phyloP scores from a whole-genome alignment of 169 alveolate species.

The Theileria equi region DNA sequence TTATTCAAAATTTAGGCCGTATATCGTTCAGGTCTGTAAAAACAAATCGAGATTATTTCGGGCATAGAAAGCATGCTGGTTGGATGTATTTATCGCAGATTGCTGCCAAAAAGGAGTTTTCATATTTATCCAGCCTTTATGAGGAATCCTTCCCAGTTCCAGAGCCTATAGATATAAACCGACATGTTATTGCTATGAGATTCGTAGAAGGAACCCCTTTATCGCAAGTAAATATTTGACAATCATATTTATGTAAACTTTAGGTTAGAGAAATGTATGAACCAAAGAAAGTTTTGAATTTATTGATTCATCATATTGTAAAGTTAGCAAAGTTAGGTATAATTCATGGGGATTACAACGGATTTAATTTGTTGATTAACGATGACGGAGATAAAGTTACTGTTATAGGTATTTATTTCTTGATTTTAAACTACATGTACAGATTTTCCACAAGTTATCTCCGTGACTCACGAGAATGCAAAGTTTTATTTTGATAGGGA shows the following conservation, averaged over 20 bases:
- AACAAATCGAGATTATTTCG: conserved; percentile 96
- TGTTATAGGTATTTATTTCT: conserved; percentile 67
- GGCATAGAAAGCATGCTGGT: conserved; percentile 91
- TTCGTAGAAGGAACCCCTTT: conserved; percentile 92
- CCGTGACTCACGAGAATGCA: conserved; percentile 93
- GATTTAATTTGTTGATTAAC: conserved; percentile 91
- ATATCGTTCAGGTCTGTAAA: conserved; percentile 96
- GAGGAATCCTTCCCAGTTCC: conserved; percentile 95
- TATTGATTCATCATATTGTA: conserved; percentile 78
- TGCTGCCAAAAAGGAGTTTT: conserved; percentile 97
- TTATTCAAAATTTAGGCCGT: conserved; percentile 80
- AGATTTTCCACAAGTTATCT: conserved; percentile 97
- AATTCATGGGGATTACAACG: conserved; percentile 98
- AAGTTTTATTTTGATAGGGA: conserved; percentile 91
- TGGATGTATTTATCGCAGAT: conserved; percentile 98
- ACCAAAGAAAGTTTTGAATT: conserved; percentile 56
- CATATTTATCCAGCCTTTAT: conserved; percentile 93
- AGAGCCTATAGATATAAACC: conserved; percentile 92
- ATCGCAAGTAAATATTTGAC: conserved; percentile 75
- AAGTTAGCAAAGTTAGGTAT: conserved; percentile 92
- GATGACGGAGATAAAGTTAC: conserved; percentile 83
- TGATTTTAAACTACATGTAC: conserved; percentile 57
- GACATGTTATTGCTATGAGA: conserved; percentile 98
- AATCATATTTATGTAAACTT: neutral
- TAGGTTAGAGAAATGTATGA: conserved; percentile 56